Conservation (phyloP, 768 basidiomycete species). For the Phanerodontia chrysosporium region DNA sequence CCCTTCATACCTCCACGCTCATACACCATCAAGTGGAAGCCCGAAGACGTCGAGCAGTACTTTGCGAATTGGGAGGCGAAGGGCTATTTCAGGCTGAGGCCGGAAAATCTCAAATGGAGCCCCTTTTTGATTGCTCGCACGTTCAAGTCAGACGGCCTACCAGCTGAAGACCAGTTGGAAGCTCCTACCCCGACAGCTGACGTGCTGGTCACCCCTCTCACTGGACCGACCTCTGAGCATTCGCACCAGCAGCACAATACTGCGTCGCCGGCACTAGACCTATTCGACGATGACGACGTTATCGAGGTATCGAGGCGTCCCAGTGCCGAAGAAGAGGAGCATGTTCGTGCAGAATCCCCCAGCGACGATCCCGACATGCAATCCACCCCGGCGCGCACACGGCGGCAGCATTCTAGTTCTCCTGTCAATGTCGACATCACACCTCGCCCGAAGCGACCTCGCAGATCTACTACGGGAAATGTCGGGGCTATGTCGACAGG, state of each 20-base stretch:
- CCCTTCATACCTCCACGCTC: conserved; percentile 61
- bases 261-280: conserved; percentile 17
- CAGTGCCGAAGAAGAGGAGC: not conserved
- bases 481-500: not conserved
- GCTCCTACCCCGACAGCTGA: not conserved
- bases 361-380: not conserved
- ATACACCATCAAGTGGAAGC: conserved; percentile 78
- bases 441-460: not conserved
- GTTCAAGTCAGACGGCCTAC: conserved; percentile 22
- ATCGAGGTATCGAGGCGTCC: conserved; percentile 10
- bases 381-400: not conserved
- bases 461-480: not conserved
- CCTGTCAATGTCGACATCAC: not conserved
- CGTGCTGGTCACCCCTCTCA: conserved; percentile 10
- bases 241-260: not conserved
- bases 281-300: conserved; percentile 29
- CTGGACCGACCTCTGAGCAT: not conserved
- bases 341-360: not conserved
- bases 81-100: conserved; percentile 68
- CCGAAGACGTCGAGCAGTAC: conserved; percentile 58
- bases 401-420: not conserved
- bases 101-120: conserved; percentile 91
- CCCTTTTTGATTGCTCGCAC: conserved; percentile 74
- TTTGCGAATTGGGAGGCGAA: conserved; percentile 70
- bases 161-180: not conserved